Base-by-base conservation (phyloP, 2,329 filamentous ascomycete genomes). In the Leptosphaerulina australis region DNA sequence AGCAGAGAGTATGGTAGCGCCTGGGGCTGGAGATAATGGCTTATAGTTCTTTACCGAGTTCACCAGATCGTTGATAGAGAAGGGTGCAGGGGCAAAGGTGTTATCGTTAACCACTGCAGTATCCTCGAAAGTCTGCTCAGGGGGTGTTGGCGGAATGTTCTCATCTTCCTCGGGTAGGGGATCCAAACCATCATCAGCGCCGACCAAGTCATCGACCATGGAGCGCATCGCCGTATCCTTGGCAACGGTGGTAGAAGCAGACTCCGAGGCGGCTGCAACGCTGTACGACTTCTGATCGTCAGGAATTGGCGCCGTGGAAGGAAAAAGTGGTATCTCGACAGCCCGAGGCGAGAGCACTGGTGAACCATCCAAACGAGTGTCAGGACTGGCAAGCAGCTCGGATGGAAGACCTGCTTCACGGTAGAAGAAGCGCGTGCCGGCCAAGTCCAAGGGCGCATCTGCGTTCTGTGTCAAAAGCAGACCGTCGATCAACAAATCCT, bases 401-500 rank as follows among this genome's bases (percentile, higher is more conserved):
- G 77, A 77, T 7, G 79, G 78, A 12, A 81, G 64, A 12, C 76
- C 80, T 34, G 79, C 78, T 59, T 83, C 81, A 38, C 77, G 74
- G 52, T 81, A 83, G 44, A 79, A 72, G 58, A 84, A 84, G 53
- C 77, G 73, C 30, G 74, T 70, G 18, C 77, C 75, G 28, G 78
- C 74, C 25, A 82, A 64, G 37, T 74, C 73, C 17, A 82, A 63
- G 8, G 80, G 80, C 12, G 80, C 76, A 67, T 74, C 73, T 58
- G 76, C 53, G 15, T 79, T 76, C 45, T 79, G 74, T n/a, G 81
- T 80, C 21, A 88, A 70, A 44, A 81, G 73, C 28, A 87, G 72
- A 3, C 83, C 86, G 67, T 85, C 83, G 37, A 83, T 78, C 6
- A 88, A 73, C 24, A 88, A 77, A 52, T 86, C 83, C 45, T 81